phyloP scores from a whole-genome alignment of 495 filamentous ascomycete genomes.

The Paragyromitra xinjiangensis region DNA sequence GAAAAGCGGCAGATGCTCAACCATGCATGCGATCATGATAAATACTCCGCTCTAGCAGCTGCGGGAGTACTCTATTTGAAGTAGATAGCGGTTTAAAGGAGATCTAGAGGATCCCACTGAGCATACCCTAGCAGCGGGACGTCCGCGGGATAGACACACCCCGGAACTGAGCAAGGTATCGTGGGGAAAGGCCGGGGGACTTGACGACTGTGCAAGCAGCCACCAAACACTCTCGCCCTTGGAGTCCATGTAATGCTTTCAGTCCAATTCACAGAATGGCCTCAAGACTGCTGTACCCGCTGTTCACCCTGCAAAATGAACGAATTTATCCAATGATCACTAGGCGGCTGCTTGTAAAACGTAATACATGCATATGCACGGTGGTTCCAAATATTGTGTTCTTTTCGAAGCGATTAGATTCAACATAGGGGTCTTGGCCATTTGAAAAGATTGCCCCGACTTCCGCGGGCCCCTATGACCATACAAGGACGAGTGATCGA shows the following conservation, averaged over 20 bases:
- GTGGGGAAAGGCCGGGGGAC: background rate
- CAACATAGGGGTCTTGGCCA: constrained; percentile 9
- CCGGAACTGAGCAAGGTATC: constrained; percentile 14
- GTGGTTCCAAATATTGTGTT: constrained; percentile 18
- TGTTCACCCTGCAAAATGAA: constrained; percentile 13
- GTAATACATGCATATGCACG: constrained; percentile 32
- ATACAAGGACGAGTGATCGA: constrained; percentile 23
- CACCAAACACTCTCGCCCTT: background rate
- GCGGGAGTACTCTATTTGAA: constrained; percentile 30
- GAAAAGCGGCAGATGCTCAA: constrained; percentile 44
- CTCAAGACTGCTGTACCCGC: constrained; percentile 2
- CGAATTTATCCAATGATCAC: constrained; percentile 15
- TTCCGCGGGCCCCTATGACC: constrained; percentile 2
- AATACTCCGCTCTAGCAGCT: constrained; percentile 9
- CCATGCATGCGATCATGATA: constrained; percentile 48
- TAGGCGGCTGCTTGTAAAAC: constrained; percentile 17
- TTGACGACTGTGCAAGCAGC: constrained; percentile 1
- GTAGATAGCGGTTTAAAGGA: constrained; percentile 21
- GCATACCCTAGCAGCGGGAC: constrained; percentile 29
- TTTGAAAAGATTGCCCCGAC: constrained; percentile 1
- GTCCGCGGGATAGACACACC: constrained; percentile 30
- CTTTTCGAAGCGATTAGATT: constrained; percentile 7
- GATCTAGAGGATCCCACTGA: constrained; percentile 35
- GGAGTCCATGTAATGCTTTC: constrained; percentile 4
- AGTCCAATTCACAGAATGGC: constrained; percentile 6